Evolutionary conservation across 2,329 filamentous ascomycete species (phyloP), one percentile per base, ranked within the genome.

Genomic region (Microdochium bolleyi): DNA sequence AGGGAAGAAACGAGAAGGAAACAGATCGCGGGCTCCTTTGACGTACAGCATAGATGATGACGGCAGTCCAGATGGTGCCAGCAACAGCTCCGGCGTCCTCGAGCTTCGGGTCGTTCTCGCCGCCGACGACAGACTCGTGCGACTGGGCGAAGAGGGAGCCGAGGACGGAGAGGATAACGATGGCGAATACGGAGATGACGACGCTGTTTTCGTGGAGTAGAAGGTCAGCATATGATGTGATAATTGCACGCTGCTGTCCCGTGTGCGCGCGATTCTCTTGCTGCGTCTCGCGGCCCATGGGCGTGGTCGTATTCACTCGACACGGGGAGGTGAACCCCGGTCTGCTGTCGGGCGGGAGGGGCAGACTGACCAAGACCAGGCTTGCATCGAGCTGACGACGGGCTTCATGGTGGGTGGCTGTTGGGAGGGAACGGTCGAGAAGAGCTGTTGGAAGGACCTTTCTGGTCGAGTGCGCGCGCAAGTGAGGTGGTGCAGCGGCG

Each of bases 31-130:
- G 44, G 44, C 9, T 11, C 19, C 8, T 11, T 5, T 11, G 34
- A 83, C 89, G 60, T 85, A 96, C 92, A 60, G 79, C 82, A 67
- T 97, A 97, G 65, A 97, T 86, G 51, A 90, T 76, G 44, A 97
- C 92, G 44, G 92, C 89, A 24, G 84, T 85, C 64, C 96, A 96
- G 52, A 96, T 85, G 25, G 91, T 92, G 24, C 79, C 83, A 4
- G 92, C 90, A 49, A 96, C 89, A 34, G 84, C 88, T 56, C 78
- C 77, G 53, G 88, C 88, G 63, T 96, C 80, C 58, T 85, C 73
- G 8, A n/a, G n/a, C n/a, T n/a, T n/a, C n/a, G 86, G 83, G 59
- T 86, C 82, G 1, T 88, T 81, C 50, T 79, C 79, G 52, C 84
- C 83, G 58, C 92, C 92, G 64, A 91, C 85, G 69, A 96, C 84